Conservation (phyloP, 2,329 filamentous ascomycete species). For the Trichoderma cornu-damae region DNA sequence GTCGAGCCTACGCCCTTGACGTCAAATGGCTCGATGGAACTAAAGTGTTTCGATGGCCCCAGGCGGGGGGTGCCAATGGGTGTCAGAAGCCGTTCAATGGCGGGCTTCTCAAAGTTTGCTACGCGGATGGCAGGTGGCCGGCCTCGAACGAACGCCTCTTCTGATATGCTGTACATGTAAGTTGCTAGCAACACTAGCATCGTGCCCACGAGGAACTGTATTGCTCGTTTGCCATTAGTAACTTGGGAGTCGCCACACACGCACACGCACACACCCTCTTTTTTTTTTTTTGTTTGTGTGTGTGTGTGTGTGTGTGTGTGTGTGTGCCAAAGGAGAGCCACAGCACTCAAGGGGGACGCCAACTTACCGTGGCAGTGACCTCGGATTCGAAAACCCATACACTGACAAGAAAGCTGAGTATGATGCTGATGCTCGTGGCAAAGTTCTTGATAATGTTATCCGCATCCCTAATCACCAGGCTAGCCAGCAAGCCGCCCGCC, state of each 20-base stretch:
- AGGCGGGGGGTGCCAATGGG: conserved; percentile 31
- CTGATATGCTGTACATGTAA: conserved; percentile 73
- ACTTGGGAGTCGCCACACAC: no score
- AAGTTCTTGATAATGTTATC: conserved; percentile 88
- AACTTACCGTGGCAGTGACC: conserved; percentile 64
- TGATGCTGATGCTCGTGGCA: conserved; percentile 85
- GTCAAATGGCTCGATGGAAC: conserved; percentile 38
- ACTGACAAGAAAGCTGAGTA: conserved; percentile 80
- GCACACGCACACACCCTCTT: no score
- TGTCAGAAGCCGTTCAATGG: conserved; percentile 47
- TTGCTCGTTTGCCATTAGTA: neutral
- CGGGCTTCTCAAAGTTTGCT: conserved; percentile 71
- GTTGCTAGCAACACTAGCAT: conserved; percentile 73
- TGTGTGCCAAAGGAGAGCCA: no score
- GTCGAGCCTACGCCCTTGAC: conserved; percentile 37
- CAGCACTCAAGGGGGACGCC: neutral
- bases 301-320: no score
- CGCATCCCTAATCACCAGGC: conserved; percentile 38
- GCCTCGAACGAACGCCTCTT: conserved; percentile 41
- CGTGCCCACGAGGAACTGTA: conserved; percentile 76
- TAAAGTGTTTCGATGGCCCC: conserved; percentile 32
- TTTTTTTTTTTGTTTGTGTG: no score
- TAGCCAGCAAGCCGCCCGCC: conserved; percentile 72
- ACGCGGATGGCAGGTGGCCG: conserved; percentile 64
- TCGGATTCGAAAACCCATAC: conserved; percentile 79